A percentile compares a stretch with the other conserved stretches of the same genome.
phyloP scores from a whole-genome alignment of 2,329 filamentous ascomycete genomes.

The Didymella arachidicola region DNA sequence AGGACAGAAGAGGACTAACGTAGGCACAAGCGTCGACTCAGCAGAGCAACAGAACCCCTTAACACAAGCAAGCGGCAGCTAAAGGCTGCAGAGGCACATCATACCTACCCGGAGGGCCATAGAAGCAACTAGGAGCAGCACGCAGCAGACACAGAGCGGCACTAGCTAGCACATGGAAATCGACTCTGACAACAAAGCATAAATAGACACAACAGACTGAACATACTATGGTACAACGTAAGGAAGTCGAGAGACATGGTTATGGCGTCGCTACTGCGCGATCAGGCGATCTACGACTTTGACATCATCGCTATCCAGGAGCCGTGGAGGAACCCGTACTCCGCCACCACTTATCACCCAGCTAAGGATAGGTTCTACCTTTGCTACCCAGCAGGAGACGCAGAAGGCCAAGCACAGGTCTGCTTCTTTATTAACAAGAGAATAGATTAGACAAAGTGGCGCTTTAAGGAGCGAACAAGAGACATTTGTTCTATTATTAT shows the following conservation, averaged over 20 bases:
- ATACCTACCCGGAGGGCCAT: no score
- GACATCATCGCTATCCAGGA: constrained; percentile 32
- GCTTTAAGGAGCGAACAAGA: constrained; percentile 6
- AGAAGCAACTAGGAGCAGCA: no score
- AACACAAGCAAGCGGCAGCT: neutral
- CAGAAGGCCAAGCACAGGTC: constrained; percentile 24
- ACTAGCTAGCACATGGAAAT: no score
- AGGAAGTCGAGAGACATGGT: constrained; percentile 31
- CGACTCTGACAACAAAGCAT: no score
- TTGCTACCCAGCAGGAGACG: constrained; percentile 16
- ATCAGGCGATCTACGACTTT: constrained; percentile 28
- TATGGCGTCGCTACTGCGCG: constrained; percentile 32
- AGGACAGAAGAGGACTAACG: no score
- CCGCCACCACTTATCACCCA: constrained; percentile 33
- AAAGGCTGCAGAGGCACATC: neutral
- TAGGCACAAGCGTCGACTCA: neutral
- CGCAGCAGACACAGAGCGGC: no score
- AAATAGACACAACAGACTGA: constrained; percentile 4
- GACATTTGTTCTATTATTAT: no score
- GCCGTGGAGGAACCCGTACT: constrained; percentile 24
- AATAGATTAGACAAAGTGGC: constrained; percentile 25
- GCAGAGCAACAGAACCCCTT: neutral
- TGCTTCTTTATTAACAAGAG: constrained; percentile 39
- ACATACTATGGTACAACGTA: constrained; percentile 35
- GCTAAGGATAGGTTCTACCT: constrained; percentile 7